Evolutionary conservation across 805 yeast genomes (phyloP).

Genomic region (Suhomyces sp.): DNA sequence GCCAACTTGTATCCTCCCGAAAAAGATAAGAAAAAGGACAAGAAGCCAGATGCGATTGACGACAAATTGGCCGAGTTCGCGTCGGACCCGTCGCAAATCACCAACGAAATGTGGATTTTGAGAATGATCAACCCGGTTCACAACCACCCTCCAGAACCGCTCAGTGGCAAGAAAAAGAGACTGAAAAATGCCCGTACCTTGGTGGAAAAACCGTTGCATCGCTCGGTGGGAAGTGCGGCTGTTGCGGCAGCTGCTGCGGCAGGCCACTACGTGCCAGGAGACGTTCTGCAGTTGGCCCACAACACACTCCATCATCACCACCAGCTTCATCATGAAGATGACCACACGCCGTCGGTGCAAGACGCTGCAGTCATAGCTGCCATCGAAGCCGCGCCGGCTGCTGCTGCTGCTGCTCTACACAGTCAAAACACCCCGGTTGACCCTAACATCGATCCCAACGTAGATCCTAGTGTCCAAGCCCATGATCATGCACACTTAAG

Average conservation of each 20-base stretch:
- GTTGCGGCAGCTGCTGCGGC: slow-evolving; percentile 26
- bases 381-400: slow-evolving; percentile 33
- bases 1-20: slow-evolving; percentile 45
- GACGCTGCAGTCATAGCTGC: slow-evolving; percentile 45
- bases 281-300: slow-evolving; percentile 21
- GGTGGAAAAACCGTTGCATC: slow-evolving; percentile 43
- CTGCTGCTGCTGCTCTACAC: slow-evolving; percentile 27
- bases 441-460: slow-evolving; percentile 44
- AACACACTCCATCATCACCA: slow-evolving; percentile 20
- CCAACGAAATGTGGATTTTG: slow-evolving; percentile 44
- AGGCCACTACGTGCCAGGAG: slow-evolving; percentile 21
- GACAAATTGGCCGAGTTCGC: slow-evolving; percentile 23
- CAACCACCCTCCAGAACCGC: slow-evolving; percentile 45
- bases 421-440: slow-evolving; percentile 34
- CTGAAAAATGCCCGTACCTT: slow-evolving; percentile 38
- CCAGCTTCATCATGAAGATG: slow-evolving; percentile 24
- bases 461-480: slow-evolving; percentile 42
- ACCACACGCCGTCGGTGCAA: slow-evolving; percentile 32
- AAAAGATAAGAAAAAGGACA: slow-evolving; percentile 37
- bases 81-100: slow-evolving; percentile 10
- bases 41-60: slow-evolving; percentile 24
- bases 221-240: slow-evolving; percentile 11
- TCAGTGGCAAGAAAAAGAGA: slow-evolving; percentile 33
- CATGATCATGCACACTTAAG: slow-evolving; percentile 35
- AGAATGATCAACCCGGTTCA: slow-evolving; percentile 46